Conservation (phyloP, 805 yeast genomes). For the Yarrowia porcina region DNA sequence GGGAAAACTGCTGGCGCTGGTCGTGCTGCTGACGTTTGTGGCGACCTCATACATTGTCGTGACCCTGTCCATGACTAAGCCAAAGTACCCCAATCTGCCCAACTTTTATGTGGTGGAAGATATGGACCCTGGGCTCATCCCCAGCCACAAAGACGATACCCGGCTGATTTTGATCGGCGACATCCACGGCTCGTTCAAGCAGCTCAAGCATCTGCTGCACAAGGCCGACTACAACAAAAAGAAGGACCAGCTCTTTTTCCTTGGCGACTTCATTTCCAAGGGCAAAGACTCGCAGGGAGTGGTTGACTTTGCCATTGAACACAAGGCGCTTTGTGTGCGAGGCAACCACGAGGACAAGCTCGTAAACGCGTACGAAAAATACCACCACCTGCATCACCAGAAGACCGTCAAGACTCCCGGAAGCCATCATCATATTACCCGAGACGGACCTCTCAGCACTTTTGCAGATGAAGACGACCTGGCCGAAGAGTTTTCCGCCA, state of each 20-base stretch:
- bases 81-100: constrained; percentile 9
- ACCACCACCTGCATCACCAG: constrained; percentile 41
- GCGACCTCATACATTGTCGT: neutral
- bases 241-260: constrained; percentile 57
- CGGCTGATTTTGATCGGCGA: constrained; percentile 78
- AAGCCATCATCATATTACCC: constrained; percentile 4
- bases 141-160: constrained; percentile 27
- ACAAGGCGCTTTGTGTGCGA: constrained; percentile 66
- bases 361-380: constrained; percentile 59
- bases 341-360: constrained; percentile 87
- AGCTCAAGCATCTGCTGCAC: constrained; percentile 52
- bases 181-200: constrained; percentile 73
- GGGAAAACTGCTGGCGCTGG: neutral
- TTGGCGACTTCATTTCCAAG: constrained; percentile 85
- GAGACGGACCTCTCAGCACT: neutral
- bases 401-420: constrained; percentile 29
- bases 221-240: constrained; percentile 43
- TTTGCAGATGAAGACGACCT: constrained; percentile 36
- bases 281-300: constrained; percentile 75
- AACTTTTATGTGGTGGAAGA: constrained; percentile 13
- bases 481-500: constrained; percentile 54
- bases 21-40: neutral
- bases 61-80: constrained; percentile 2
- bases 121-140: constrained; percentile 24
- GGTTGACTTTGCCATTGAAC: constrained; percentile 57